A percentile compares a stretch with the other conserved stretches of the same genome.
Evolutionary conservation across 768 basidiomycete species (phyloP).

Genomic region (Leccinum longicurvipes): DNA sequence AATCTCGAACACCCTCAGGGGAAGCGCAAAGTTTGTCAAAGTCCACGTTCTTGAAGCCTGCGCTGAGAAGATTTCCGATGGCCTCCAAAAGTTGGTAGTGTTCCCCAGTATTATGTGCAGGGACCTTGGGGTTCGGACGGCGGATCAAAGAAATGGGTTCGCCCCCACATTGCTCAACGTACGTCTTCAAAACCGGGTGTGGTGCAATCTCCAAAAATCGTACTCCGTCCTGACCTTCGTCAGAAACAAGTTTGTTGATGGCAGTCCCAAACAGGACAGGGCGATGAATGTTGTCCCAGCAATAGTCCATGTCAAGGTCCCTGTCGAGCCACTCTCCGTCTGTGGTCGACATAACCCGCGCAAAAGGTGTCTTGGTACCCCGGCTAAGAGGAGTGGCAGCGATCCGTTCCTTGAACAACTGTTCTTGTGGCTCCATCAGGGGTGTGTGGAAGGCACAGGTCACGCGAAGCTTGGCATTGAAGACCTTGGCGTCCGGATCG

Average conservation of each 20-base stretch:
- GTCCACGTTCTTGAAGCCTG: slow-evolving; percentile 30
- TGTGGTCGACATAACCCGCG: slow-evolving; percentile 35
- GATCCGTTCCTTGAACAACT: slow-evolving; percentile 27
- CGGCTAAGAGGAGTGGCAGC: slow-evolving; percentile 15
- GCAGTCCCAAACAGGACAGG: slow-evolving; percentile 35
- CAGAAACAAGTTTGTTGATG: slow-evolving; percentile 29
- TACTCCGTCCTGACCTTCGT: slow-evolving; percentile 28
- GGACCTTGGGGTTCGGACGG: slow-evolving; percentile 31
- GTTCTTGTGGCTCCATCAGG: slow-evolving; percentile 34
- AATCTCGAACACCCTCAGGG: slow-evolving; percentile 17
- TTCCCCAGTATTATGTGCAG: slow-evolving; percentile 32
- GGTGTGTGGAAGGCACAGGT: slow-evolving; percentile 35
- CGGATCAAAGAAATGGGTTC: slow-evolving; percentile 28
- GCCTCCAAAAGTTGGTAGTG: slow-evolving; percentile 31
- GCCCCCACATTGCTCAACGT: slow-evolving; percentile 34
- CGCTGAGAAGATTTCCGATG: slow-evolving; percentile 27
- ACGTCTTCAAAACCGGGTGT: slow-evolving; percentile 35
- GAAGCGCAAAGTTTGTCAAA: slow-evolving; percentile 26
- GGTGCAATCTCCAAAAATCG: slow-evolving; percentile 33
- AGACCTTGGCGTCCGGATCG: slow-evolving; percentile 27
- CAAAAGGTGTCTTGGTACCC: slow-evolving; percentile 19
- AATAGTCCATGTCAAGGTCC: slow-evolving; percentile 28
- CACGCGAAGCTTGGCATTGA: slow-evolving; percentile 28
- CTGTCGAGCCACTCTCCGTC: slow-evolving; percentile 34
- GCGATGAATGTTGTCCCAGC: slow-evolving; percentile 36